These are phyloP conservation scores for Syncephalastrum sp. DNA, from an alignment of 371 early-diverging fungal species.

Conservation along the genomic window DNA sequence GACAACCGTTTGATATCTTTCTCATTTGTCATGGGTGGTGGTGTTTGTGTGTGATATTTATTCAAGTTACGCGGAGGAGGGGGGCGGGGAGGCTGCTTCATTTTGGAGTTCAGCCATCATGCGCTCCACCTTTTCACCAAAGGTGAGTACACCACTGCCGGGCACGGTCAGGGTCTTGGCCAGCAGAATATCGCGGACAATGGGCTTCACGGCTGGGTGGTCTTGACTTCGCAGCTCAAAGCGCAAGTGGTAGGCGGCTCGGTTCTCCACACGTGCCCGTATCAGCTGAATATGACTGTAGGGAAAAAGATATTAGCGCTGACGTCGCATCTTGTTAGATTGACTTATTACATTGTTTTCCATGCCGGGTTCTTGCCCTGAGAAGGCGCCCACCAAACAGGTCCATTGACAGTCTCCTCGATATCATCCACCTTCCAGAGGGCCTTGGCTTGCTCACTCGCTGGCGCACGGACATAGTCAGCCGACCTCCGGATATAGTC, in stretches of 20 bases:
- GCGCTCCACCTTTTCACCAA: constrained; percentile 11
- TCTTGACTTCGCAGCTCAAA: constrained; percentile 15
- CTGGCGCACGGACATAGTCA: constrained; percentile 12
- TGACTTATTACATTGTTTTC: constrained; percentile 43
- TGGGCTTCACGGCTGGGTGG: constrained; percentile 6
- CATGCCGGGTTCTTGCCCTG: constrained; percentile 12
- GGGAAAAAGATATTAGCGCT: constrained; percentile 1
- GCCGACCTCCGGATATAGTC: constrained; percentile 26
- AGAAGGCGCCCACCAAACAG: constrained; percentile 25
- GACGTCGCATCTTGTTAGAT: background rate
- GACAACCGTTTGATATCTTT: background rate
- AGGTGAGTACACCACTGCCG: constrained; percentile 10
- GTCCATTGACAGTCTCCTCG: constrained; percentile 45
- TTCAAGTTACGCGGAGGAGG: too few relatives aligned
- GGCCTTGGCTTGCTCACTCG: constrained; percentile 26
- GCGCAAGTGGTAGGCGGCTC: constrained; percentile 21
- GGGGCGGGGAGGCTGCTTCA: constrained; percentile 4
- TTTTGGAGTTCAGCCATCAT: constrained; percentile 10
- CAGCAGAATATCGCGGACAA: constrained; percentile 14
- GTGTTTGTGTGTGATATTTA: too few relatives aligned
- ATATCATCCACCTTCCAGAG: constrained; percentile 50
- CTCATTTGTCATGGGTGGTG: background rate
- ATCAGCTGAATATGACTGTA: constrained; percentile 19
- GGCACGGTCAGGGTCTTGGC: constrained; percentile 7
- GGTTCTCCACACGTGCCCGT: constrained; percentile 7